These are phyloP conservation scores for Ampelomyces quisqualis DNA, from an alignment of 2,329 filamentous ascomycete genomes.

Conservation along the genomic window DNA sequence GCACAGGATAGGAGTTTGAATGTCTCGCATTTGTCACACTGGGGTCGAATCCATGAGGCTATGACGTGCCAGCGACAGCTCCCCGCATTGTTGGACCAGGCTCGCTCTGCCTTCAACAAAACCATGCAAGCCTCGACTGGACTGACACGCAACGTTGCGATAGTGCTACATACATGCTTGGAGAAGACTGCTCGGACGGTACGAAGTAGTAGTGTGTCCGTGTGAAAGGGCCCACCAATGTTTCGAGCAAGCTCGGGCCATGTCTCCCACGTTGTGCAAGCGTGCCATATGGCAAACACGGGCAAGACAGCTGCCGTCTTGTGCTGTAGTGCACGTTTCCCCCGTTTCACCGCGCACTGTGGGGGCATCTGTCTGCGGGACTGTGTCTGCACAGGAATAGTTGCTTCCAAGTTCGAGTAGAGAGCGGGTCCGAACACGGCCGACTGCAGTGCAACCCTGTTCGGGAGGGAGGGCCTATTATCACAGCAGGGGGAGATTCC, in stretches of 20 bases:
- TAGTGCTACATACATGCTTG: not conserved
- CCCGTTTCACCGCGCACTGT: too few species aligned
- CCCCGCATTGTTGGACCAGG: slow-evolving; percentile 1
- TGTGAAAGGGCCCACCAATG: too few species aligned
- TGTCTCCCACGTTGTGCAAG: too few species aligned
- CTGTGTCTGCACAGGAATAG: not conserved
- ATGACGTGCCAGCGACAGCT: not conserved
- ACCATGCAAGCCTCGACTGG: not conserved
- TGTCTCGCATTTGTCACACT: too few species aligned
- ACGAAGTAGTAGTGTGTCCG: too few species aligned
- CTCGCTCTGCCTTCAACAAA: not conserved
- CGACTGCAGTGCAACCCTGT: slow-evolving; percentile 2
- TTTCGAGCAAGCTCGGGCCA: too few species aligned
- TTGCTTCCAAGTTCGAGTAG: slow-evolving; percentile 2
- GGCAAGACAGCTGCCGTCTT: too few species aligned
- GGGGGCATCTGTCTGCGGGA: not conserved
- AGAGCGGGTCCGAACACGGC: too few species aligned
- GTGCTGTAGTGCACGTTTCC: too few species aligned
- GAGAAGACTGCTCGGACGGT: not conserved
- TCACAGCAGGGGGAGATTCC: slow-evolving; percentile 1
- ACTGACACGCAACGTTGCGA: too few species aligned
- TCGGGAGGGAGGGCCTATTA: not conserved
- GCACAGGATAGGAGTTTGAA: not conserved
- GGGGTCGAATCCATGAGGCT: too few species aligned
- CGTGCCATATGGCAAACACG: too few species aligned